phyloP scores from a whole-genome alignment of 768 basidiomycete genomes.

The Sutorius australiensis region DNA sequence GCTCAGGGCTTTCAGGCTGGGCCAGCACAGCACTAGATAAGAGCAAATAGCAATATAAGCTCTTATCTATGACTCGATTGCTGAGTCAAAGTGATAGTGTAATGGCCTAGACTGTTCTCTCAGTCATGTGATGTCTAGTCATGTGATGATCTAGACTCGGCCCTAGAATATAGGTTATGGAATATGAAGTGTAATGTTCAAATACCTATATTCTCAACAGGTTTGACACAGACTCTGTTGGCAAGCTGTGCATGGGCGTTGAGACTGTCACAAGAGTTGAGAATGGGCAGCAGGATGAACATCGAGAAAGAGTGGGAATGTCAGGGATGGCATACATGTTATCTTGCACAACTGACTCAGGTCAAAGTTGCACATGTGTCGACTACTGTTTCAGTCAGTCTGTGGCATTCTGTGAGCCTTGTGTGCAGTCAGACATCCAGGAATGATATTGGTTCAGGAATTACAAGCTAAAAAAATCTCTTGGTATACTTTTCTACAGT shows the following conservation, averaged over 20 bases:
- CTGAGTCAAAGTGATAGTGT: too few species aligned
- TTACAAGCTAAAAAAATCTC: constrained; percentile 1
- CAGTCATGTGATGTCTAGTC: too few species aligned
- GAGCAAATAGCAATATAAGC: too few species aligned
- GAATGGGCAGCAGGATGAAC: neutral
- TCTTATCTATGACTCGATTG: too few species aligned
- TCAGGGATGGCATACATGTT: neutral
- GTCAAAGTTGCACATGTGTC: constrained; percentile 14
- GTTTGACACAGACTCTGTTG: constrained; percentile 7
- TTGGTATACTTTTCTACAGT: constrained; percentile 2
- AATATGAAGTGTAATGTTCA: too few species aligned
- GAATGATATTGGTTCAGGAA: neutral
- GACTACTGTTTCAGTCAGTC: neutral
- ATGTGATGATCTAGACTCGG: too few species aligned
- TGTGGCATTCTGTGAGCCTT: neutral
- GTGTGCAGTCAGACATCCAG: neutral
- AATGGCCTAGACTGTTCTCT: too few species aligned
- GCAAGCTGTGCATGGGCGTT: neutral
- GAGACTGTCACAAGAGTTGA: neutral
- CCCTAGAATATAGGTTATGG: too few species aligned
- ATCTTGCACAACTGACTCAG: neutral
- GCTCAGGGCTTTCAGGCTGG: too few species aligned
- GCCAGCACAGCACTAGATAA: too few species aligned
- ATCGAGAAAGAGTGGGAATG: neutral
- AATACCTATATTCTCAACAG: too few species aligned